Conservation (phyloP, 257 asterid species). For the Coffea canephora region DNA sequence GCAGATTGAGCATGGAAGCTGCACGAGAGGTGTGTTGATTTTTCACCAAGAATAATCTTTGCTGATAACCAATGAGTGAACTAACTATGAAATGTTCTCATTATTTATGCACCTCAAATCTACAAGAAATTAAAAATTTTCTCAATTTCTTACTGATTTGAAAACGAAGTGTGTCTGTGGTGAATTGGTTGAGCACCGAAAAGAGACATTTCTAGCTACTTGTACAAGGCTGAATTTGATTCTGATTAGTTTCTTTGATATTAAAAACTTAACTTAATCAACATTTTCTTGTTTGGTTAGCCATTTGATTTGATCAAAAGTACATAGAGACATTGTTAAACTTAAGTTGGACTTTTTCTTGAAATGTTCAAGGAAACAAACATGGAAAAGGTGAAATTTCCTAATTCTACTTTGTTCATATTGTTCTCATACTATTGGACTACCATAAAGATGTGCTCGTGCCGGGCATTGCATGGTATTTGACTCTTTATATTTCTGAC, state of each 20-base stretch:
- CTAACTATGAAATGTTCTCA: background rate
- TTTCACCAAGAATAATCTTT: constrained; percentile 5
- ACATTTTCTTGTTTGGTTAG: background rate
- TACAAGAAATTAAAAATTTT: background rate
- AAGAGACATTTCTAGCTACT: background rate
- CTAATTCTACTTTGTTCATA: too few relatives aligned
- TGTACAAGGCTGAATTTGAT: too few relatives aligned
- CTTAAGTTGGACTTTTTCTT: too few relatives aligned
- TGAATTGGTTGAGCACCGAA: background rate
- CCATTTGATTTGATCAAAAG: too few relatives aligned
- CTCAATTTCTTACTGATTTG: background rate
- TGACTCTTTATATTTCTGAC: background rate
- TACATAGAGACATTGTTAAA: background rate
- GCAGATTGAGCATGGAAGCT: constrained; percentile 99
- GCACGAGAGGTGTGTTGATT: constrained; percentile 80
- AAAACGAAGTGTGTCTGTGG: background rate
- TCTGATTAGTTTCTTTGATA: too few relatives aligned
- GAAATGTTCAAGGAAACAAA: background rate
- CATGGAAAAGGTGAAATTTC: background rate
- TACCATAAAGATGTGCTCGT: background rate
- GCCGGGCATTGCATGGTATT: background rate
- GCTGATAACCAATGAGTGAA: background rate
- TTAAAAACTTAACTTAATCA: too few relatives aligned
- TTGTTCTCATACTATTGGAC: background rate
- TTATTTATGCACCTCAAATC: background rate